A percentile compares a stretch with the other conserved stretches of the same genome.
phyloP scores from a whole-genome alignment of 306 rosid species.

The Quercus gilva region DNA sequence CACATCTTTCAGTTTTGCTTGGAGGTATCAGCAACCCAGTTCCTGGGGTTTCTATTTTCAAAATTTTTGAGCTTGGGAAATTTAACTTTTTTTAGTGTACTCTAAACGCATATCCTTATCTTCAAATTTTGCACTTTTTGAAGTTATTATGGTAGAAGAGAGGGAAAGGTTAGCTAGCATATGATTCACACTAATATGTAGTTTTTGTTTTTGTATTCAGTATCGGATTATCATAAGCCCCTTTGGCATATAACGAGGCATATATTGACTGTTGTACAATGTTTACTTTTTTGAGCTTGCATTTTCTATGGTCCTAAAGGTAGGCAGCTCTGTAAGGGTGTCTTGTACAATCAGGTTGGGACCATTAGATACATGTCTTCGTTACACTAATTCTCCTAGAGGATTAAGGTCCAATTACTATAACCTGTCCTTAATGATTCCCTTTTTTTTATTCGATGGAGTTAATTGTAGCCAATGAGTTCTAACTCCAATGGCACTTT shows the following conservation, averaged over 20 bases:
- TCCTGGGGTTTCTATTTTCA: conserved; percentile 1
- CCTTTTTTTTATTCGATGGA: too few relatives aligned
- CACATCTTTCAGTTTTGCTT: conserved; percentile 4
- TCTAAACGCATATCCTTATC: not conserved
- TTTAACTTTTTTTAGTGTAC: not conserved
- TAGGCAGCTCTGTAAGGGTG: too few relatives aligned
- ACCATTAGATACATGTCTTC: too few relatives aligned
- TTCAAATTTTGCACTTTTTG: not conserved
- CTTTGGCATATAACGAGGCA: not conserved
- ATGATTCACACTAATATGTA: too few relatives aligned
- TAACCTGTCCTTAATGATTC: too few relatives aligned
- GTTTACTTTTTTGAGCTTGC: not conserved
- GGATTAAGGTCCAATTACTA: too few relatives aligned
- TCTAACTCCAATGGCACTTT: too few relatives aligned
- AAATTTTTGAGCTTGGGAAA: conserved; percentile 17
- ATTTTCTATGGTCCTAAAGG: not conserved
- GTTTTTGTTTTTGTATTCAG: not conserved
- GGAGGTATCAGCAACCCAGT: conserved; percentile 24
- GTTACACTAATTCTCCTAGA: too few relatives aligned
- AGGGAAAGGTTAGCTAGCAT: not conserved
- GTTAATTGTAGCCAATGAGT: too few relatives aligned
- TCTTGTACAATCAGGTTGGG: too few relatives aligned
- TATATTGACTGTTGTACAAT: not conserved
- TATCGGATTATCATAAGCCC: not conserved
- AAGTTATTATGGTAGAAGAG: not conserved